These are phyloP conservation scores for Fusarium sterilihyphosum DNA, from an alignment of 2,329 filamentous ascomycete species.

Conservation along the genomic window DNA sequence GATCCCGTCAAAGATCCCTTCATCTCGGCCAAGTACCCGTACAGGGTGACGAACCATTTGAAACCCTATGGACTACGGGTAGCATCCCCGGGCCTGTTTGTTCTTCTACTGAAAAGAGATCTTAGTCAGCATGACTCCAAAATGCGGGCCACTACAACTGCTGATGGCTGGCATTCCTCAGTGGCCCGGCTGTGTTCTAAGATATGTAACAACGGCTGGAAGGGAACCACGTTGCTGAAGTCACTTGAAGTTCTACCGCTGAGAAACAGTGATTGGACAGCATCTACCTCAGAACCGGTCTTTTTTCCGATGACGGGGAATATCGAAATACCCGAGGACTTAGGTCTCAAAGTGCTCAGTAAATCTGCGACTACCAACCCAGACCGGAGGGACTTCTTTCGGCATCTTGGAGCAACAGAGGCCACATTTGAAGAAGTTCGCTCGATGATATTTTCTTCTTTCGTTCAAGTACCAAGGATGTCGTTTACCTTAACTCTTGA, in stretches of 20 bases:
- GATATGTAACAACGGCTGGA: not conserved
- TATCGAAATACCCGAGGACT: not conserved
- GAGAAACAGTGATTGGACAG: not conserved
- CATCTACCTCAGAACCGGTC: not conserved
- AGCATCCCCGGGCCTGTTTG: rapidly evolving
- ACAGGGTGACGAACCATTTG: not conserved
- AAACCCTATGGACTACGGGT: not conserved
- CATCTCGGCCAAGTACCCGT: slow-evolving; percentile 11
- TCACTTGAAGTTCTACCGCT: slow-evolving; percentile 8
- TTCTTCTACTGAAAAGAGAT: slow-evolving; percentile 1
- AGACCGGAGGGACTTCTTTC: not conserved
- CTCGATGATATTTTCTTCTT: not conserved
- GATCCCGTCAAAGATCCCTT: slow-evolving; percentile 1
- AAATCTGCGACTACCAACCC: not conserved
- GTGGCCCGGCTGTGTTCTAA: not conserved
- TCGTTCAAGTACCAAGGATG: rapidly evolving
- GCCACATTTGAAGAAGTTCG: slow-evolving; percentile 3
- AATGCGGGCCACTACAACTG: not conserved
- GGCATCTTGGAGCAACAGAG: slow-evolving; percentile 1
- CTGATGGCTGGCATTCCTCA: slow-evolving; percentile 16
- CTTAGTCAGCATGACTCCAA: not conserved
- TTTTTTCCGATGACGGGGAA: slow-evolving; percentile 3
- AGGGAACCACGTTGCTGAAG: not conserved
- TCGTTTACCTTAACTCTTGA: rapidly evolving
- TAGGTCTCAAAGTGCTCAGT: slow-evolving; percentile 2